Evolutionary conservation across 345 rosid species (phyloP), one percentile per base, ranked within the genome.

Genomic region (Cardamine occulta): DNA sequence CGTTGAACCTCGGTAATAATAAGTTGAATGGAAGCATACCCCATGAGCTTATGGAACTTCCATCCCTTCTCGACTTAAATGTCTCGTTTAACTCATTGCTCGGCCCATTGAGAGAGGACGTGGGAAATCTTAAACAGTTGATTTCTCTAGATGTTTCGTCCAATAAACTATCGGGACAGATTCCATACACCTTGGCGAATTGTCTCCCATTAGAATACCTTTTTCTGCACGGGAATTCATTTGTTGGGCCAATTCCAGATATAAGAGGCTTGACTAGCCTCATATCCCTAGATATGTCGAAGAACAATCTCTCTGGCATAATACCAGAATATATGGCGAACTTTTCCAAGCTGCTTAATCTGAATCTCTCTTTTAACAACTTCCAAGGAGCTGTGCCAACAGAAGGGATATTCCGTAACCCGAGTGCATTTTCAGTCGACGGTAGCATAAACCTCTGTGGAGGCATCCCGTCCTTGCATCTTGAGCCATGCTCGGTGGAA

Each of bases 361-460:
- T 75, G 26, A 75, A 67, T 67, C 68, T 75, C 6, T 75, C 79
- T 3, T 5, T 24, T n/a, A 75, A 75, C 73, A 66, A 49, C 24
- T 59, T 74, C 0, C 42, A 74, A 17, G 79, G 79, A 35, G 26
- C 14, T 26, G 67, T 74, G 61, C 79, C 79, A 48, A 24, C 73
- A 28, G 73, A 66, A 17, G 73, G 73, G 1, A 13, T 47, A 67
- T 74, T 66, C 7, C 24, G 32, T 12, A 74, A 74, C 6, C 0
- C 53, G 3, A 74, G 34, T 32, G 51, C 29, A 31, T 5, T 74
- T 4, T 74, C 51, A 0, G 17, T 74, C 6, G 1, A 7, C 26
- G 73, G 78, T 8, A 74, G 53, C 66, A 45, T 10, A n/a, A 35
- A 56, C 2, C 73, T 74, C 5, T 66, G 78, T 66, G 78, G 78